Percentiles rank a stretch among this genome's conserved stretches.
Conservation (phyloP, 352 stramenopile genomes). For the Halophytophthora batemanensis region DNA sequence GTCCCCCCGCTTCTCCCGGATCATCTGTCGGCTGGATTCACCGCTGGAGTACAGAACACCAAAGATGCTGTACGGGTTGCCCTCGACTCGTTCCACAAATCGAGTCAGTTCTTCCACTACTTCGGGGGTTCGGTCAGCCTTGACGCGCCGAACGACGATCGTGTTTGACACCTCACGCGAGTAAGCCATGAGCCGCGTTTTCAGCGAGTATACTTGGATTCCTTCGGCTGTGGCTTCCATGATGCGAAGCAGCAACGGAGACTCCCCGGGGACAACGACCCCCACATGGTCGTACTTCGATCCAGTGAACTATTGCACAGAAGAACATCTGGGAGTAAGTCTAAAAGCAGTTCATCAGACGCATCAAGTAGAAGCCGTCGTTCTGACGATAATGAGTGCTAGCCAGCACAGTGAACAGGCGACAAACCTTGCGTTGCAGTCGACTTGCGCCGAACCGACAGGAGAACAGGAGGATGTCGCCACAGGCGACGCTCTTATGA, state of each 20-base stretch:
- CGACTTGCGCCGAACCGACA: slow-evolving; percentile 75
- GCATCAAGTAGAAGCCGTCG: neutral
- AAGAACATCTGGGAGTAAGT: neutral
- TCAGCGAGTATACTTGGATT: slow-evolving; percentile 79
- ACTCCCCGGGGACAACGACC: slow-evolving; percentile 71
- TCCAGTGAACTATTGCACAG: slow-evolving; percentile 51
- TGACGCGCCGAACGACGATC: slow-evolving; percentile 70
- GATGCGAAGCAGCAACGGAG: slow-evolving; percentile 57
- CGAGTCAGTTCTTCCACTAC: slow-evolving; percentile 35
- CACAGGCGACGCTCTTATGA: slow-evolving; percentile 61
- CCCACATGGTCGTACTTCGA: slow-evolving; percentile 80
- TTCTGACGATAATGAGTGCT: neutral
- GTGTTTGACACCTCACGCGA: slow-evolving; percentile 73
- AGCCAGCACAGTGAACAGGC: neutral
- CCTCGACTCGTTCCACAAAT: slow-evolving; percentile 71
- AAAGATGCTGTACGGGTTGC: slow-evolving; percentile 84
- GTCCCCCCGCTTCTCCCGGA: slow-evolving; percentile 7
- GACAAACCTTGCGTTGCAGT: slow-evolving; percentile 68
- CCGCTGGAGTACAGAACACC: slow-evolving; percentile 57
- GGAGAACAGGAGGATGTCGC: slow-evolving; percentile 82
- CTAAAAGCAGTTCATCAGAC: neutral
- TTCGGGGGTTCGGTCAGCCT: slow-evolving; percentile 37
- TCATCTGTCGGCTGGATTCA: slow-evolving; percentile 42
- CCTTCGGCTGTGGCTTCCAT: slow-evolving; percentile 79
- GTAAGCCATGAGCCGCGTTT: slow-evolving; percentile 75